Percentiles rank a stretch among this genome's conserved stretches.
Conservation (phyloP, 257 asterid species). For the Linaria vulgaris region DNA sequence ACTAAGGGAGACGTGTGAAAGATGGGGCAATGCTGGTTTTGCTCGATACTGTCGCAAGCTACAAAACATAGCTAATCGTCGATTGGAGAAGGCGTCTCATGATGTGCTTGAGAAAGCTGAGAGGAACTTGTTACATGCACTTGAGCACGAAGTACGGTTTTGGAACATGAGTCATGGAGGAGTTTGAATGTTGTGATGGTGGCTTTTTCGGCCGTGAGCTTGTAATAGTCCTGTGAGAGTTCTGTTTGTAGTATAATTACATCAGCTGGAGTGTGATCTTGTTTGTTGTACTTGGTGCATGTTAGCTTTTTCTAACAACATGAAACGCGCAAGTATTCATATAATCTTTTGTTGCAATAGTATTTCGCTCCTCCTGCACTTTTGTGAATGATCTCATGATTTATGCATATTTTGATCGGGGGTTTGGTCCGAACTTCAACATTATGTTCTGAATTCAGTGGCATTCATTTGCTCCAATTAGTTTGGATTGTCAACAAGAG, state of each 20-base stretch:
- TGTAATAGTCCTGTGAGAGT: too few relatives aligned
- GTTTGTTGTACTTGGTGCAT: background rate
- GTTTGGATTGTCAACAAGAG: too few relatives aligned
- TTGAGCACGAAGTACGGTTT: slow-evolving; percentile 66
- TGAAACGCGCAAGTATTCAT: background rate
- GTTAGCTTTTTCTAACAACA: background rate
- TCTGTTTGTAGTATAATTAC: background rate
- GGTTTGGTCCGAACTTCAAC: too few relatives aligned
- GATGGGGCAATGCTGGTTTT: slow-evolving; percentile 72
- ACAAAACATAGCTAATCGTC: slow-evolving; percentile 47
- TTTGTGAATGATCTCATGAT: background rate
- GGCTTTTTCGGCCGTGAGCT: background rate
- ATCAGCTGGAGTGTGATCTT: background rate
- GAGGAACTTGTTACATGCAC: slow-evolving; percentile 43
- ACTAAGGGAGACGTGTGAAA: slow-evolving; percentile 63
- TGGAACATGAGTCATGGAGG: slow-evolving; percentile 80
- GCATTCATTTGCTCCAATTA: too few relatives aligned
- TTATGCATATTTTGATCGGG: too few relatives aligned
- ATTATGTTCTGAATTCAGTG: too few relatives aligned
- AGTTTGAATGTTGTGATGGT: slow-evolving; percentile 16
- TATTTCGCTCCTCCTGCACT: background rate
- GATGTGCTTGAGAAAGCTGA: slow-evolving; percentile 56
- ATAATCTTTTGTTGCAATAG: background rate
- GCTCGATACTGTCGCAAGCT: slow-evolving; percentile 56
- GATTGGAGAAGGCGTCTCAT: slow-evolving; percentile 47